phyloP scores from a whole-genome alignment of 768 basidiomycete species.

The Tulasnella sp. region DNA sequence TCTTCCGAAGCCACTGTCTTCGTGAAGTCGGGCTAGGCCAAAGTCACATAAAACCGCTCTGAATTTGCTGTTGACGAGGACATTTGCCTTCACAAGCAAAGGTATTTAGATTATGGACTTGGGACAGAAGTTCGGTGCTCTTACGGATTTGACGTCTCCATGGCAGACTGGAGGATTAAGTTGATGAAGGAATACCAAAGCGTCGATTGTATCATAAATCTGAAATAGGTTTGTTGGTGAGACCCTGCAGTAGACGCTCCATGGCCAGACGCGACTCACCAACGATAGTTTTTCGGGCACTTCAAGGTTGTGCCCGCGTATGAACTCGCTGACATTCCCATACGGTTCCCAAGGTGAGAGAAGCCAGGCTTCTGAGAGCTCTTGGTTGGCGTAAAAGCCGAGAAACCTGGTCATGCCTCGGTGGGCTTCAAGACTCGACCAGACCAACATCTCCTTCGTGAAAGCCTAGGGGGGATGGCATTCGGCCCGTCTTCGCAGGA shows the following conservation, averaged over 20 bases:
- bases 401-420: neutral
- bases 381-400: neutral
- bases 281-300: neutral
- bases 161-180: neutral
- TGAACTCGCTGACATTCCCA: neutral
- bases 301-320: neutral
- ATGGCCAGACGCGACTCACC: neutral
- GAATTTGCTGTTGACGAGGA: neutral
- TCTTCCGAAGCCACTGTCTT: neutral
- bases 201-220: neutral
- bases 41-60: slow-evolving; percentile 2
- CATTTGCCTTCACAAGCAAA: neutral
- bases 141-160: neutral
- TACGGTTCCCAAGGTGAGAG: neutral
- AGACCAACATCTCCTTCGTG: neutral
- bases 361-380: neutral
- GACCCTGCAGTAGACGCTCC: neutral
- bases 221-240: neutral
- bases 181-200: neutral
- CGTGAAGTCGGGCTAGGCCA: neutral
- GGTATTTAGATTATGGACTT: neutral
- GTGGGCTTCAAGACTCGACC: neutral
- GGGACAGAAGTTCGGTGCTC: neutral
- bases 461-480: neutral
- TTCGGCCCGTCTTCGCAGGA: neutral